Evolutionary conservation across 129 eudicot species (phyloP), one percentile per base, ranked within the genome.

Genomic region (Scalesia atractyloides): DNA sequence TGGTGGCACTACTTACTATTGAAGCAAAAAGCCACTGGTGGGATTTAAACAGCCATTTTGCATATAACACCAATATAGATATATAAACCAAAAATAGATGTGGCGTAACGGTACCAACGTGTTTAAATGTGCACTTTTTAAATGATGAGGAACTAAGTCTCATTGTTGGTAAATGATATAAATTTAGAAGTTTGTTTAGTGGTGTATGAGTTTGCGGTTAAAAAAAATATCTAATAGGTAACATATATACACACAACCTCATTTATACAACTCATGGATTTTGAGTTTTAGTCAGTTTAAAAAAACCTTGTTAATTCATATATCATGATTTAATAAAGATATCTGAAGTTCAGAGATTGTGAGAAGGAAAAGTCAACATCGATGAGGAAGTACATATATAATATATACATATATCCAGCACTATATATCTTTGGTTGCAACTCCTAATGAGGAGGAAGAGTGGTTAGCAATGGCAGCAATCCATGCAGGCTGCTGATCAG

Each of bases 1-100:
- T 78, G 77, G 82, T 78, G 82, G 82, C 73, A 78, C 78, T 56
- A 71, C 77, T 78, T 71, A 78, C 78, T 33, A 78, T 72, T 78
- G 7, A 64, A 78, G 82, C 77, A 71, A 78, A 72, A 78, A 64
- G 78, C 78, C 78, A 56, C 59, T 64, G 70, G 68, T 78, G 78
- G 78, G 82, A 54, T 44, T 71, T 70, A 78, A 78, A 78, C 78
- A 78, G 73, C 68, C 82, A 71, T 78, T 65, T 66, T 64, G 68
- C 73, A 64, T 65, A 71, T 78, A 51, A 44, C 41, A 50, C 82
- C 39, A 10, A 50, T 70, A 70, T 77, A 70, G 76, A 69, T 12
- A 71, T 19, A 71, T 71, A 59, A 41, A 41, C 10, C 46, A 30
- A 30, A 30, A 30, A 30, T 30, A 30, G 4, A 30, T 30, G 34